Conservation (phyloP, 495 filamentous ascomycete genomes). For the Mytilinidion resinicola region DNA sequence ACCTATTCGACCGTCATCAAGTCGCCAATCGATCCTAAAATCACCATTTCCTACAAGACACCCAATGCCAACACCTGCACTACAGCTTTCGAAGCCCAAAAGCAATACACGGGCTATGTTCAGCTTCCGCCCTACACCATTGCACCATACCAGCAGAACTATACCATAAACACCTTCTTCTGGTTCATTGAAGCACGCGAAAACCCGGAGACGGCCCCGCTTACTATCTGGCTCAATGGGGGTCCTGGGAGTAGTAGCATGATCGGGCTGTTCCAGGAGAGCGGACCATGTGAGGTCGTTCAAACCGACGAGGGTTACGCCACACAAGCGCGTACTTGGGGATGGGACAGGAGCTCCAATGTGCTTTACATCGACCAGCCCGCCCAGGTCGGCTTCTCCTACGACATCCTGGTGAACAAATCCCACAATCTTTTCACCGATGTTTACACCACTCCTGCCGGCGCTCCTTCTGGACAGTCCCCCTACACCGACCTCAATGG, state of each 20-base stretch:
- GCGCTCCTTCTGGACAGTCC: constrained; percentile 30
- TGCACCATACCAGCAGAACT: constrained; percentile 49
- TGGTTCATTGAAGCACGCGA: constrained; percentile 41
- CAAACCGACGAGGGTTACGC: constrained; percentile 34
- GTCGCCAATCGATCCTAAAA: constrained; percentile 52
- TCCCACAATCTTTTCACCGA: constrained; percentile 34
- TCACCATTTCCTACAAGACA: constrained; percentile 56
- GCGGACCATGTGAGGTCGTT: constrained; percentile 36
- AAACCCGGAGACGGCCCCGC: constrained; percentile 35
- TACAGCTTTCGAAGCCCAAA: constrained; percentile 28
- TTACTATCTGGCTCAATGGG: constrained; percentile 56
- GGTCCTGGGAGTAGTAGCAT: constrained; percentile 45
- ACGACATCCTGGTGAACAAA: constrained; percentile 37
- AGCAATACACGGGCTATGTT: constrained; percentile 41
- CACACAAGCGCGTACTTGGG: constrained; percentile 35
- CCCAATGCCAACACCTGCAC: constrained; percentile 43
- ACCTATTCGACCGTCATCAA: constrained; percentile 45
- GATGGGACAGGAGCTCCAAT: constrained; percentile 39
- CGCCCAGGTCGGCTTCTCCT: constrained; percentile 40
- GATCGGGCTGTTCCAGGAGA: constrained; percentile 36
- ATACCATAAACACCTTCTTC: constrained; percentile 51
- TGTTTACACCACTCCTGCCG: constrained; percentile 17
- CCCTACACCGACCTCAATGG: constrained; percentile 51
- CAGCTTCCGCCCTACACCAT: constrained; percentile 47
- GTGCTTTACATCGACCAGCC: constrained; percentile 42